Evolutionary conservation across 768 basidiomycete genomes (phyloP), one percentile per base, ranked within the genome.

Genomic region (Suillus decipiens): DNA sequence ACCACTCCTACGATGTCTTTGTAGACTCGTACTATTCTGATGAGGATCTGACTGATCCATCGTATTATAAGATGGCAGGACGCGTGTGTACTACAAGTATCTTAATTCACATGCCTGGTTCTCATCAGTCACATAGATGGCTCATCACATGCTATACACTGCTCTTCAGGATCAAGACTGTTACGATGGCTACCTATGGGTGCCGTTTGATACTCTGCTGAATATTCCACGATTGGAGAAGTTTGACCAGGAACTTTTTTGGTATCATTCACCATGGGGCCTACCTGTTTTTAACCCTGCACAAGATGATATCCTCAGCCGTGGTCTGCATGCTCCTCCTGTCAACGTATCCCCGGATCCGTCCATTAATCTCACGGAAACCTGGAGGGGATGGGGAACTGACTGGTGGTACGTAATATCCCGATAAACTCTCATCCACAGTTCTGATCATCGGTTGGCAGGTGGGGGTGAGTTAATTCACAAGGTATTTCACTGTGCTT

Each of bases 91-190:
- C 17, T 31, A 15, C 31, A 9, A 41, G 10, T 5, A 69, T 43
- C 43, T 39, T n/a, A 12, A n/a, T 39, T 10, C 15, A 55, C 45
- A 22, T 37, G 17, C 24, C 5, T 14, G 59, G 11, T 51, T 17
- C 28, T 34, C 19, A 43, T 59, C 17, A 3, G 42, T 65, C 39
- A 70, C 43, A 24, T 39, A 73, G 73, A 80, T 82, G 83, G 83
- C 82, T 7, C 82, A 84, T 60, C 83, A 84, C 63, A 84, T 83
- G 82, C 73, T 84, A 11, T 81, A 81, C 65, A 84, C 81, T 4
- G 81, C 77, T 39, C 59, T 84, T 61, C 72, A 72, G 50, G 80
- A 79, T 55, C 67, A 80, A 58, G 72, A 68, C 14, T 84, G 82
- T 66, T 84, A 84, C 66, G 73, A 80, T 36, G 82, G 82, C 6